These are phyloP conservation scores for Aspergillus awamori DNA, from an alignment of 2,329 filamentous ascomycete species.

Conservation along the genomic window DNA sequence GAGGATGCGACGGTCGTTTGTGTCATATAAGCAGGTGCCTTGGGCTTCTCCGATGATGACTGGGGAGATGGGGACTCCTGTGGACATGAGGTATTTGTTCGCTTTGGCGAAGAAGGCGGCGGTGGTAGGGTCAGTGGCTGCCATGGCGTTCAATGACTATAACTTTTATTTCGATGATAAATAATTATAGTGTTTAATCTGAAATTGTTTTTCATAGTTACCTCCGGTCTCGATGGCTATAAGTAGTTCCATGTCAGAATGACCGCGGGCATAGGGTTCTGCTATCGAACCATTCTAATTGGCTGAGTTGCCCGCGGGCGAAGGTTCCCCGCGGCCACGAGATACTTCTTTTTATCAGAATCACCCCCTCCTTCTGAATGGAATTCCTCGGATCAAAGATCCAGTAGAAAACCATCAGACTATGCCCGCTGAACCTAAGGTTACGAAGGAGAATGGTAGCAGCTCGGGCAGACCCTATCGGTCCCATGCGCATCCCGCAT, in stretches of 20 bases:
- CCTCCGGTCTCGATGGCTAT: not conserved
- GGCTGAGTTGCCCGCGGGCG: not conserved
- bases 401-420: no score
- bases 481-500: conserved; percentile 58
- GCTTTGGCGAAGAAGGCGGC: conserved; percentile 39
- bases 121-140: conserved; percentile 14
- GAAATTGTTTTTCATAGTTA: no score
- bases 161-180: no score
- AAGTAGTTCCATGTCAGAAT: not conserved
- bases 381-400: no score
- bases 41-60: conserved; percentile 50
- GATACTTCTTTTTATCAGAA: not conserved
- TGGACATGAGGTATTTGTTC: conserved; percentile 48
- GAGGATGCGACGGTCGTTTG: conserved; percentile 50
- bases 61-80: conserved; percentile 45
- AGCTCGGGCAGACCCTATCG: conserved; percentile 51
- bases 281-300: not conserved
- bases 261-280: not conserved
- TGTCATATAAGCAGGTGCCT: conserved; percentile 53
- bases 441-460: conserved; percentile 12
- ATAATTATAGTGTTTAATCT: no score
- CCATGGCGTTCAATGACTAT: not conserved
- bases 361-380: not conserved
- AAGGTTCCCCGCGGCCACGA: not conserved
- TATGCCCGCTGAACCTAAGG: not conserved